Evolutionary conservation across 1,284 basidiomycete species (phyloP).

Genomic region (Fomes fomentarius): DNA sequence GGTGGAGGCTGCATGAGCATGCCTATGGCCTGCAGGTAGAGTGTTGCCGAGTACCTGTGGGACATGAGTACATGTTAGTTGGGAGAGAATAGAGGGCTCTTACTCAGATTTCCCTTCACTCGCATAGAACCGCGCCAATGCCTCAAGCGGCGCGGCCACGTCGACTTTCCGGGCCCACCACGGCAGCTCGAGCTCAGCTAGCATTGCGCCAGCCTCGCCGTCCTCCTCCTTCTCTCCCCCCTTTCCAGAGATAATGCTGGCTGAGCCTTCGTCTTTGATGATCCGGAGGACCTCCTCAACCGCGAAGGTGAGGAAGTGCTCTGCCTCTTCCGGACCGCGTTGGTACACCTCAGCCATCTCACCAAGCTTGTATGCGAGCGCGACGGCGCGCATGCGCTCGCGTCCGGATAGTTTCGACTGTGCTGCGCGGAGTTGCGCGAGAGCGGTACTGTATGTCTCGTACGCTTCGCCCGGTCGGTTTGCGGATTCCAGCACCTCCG

Average conservation of each 20-base stretch:
- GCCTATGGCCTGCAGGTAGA: constrained; percentile 68
- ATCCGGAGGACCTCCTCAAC: constrained; percentile 58
- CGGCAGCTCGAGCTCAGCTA: constrained; percentile 62
- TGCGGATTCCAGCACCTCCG: constrained; percentile 58
- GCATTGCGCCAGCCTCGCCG: constrained; percentile 29
- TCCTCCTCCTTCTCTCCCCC: too few relatives aligned
- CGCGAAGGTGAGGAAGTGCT: constrained; percentile 62
- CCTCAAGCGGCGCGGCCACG: constrained; percentile 70
- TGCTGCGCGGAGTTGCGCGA: constrained; percentile 34
- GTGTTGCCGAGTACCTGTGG: constrained; percentile 61
- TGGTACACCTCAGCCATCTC: constrained; percentile 51
- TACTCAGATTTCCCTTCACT: constrained; percentile 62
- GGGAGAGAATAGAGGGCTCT: constrained; percentile 30
- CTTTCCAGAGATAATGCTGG: too few relatives aligned
- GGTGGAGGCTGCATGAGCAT: constrained; percentile 60
- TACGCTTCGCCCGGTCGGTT: constrained; percentile 54
- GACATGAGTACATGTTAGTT: not conserved
- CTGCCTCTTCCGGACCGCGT: constrained; percentile 50
- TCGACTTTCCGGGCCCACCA: constrained; percentile 64
- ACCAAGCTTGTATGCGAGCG: constrained; percentile 70
- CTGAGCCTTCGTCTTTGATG: constrained; percentile 19
- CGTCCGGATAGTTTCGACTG: constrained; percentile 36
- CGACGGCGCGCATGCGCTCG: constrained; percentile 62
- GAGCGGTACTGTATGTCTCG: constrained; percentile 49
- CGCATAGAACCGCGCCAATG: constrained; percentile 67